A percentile compares a stretch with the other conserved stretches of the same genome.
Conservation (phyloP, 2,329 filamentous ascomycete genomes). For the Claviceps lovelessii region DNA sequence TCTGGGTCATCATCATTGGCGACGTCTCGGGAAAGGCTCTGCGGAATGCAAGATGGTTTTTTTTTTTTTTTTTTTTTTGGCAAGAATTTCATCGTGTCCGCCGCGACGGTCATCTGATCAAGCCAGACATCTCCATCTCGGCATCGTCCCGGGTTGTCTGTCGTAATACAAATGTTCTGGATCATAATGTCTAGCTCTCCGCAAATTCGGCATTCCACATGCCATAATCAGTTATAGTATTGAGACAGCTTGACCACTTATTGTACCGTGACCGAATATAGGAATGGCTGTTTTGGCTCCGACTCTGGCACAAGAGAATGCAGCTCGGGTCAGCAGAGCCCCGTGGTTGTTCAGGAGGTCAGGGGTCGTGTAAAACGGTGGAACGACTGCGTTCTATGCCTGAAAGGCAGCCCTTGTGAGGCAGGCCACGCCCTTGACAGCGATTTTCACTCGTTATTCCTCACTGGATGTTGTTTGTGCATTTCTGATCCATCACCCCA, state of each 20-base stretch:
- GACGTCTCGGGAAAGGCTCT: not conserved
- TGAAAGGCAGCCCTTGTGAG: not conserved
- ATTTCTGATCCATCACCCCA: too few species aligned
- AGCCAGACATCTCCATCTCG: not conserved
- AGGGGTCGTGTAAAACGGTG: not conserved
- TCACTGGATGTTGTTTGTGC: not conserved
- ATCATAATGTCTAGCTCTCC: not conserved
- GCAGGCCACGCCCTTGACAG: not conserved
- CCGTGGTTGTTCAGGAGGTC: not conserved
- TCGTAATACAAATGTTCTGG: not conserved
- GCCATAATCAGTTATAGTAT: not conserved
- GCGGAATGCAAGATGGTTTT: not conserved
- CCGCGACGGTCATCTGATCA: not conserved
- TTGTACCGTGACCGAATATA: too few species aligned
- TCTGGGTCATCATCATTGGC: not conserved
- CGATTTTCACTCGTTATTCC: not conserved
- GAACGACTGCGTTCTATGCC: too few species aligned
- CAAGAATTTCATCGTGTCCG: not conserved
- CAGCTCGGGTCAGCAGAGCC: not conserved
- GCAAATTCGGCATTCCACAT: not conserved
- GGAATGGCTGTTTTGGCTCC: not conserved
- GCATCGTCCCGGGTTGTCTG: too few species aligned
- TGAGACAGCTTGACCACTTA: not conserved
- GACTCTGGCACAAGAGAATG: not conserved
- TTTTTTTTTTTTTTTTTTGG: too few species aligned